Evolutionary conservation across 495 filamentous ascomycete species (phyloP).

Genomic region (Oleoguttula mirabilis): DNA sequence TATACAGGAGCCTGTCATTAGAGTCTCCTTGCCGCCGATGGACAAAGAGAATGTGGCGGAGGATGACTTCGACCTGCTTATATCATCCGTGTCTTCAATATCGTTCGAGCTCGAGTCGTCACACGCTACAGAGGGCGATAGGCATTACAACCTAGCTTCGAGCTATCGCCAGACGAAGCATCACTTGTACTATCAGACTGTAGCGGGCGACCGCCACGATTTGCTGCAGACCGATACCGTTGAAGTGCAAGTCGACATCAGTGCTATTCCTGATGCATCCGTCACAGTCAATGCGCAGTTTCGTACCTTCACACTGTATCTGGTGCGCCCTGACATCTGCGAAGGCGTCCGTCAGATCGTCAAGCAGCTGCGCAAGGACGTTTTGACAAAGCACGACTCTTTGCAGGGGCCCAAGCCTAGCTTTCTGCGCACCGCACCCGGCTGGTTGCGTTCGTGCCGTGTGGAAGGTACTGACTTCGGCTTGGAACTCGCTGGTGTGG

Average conservation of each 20-base stretch:
- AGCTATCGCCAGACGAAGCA: constrained; percentile 75
- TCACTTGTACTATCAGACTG: constrained; percentile 90
- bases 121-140: constrained; percentile 72
- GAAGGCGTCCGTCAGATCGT: constrained; percentile 86
- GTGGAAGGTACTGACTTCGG: constrained; percentile 82
- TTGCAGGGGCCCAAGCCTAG: constrained; percentile 41
- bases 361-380: constrained; percentile 55
- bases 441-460: constrained; percentile 73
- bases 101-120: constrained; percentile 88
- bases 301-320: constrained; percentile 75
- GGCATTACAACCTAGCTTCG: constrained; percentile 74
- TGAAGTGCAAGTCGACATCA: constrained; percentile 74
- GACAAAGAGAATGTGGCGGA: constrained; percentile 42
- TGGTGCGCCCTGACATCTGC: constrained; percentile 84
- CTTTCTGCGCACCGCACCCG: constrained; percentile 62
- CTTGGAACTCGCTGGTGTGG: constrained; percentile 80
- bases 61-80: constrained; percentile 82
- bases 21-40: constrained; percentile 69
- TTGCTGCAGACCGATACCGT: constrained; percentile 73
- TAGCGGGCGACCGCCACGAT: constrained; percentile 65
- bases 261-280: constrained; percentile 71
- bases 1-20: constrained; percentile 86
- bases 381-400: constrained; percentile 46
- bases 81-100: constrained; percentile 84
- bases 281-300: constrained; percentile 69